Base-by-base conservation (phyloP, 2,329 filamentous ascomycete genomes). In the Apiospora kogelbergensis region DNA sequence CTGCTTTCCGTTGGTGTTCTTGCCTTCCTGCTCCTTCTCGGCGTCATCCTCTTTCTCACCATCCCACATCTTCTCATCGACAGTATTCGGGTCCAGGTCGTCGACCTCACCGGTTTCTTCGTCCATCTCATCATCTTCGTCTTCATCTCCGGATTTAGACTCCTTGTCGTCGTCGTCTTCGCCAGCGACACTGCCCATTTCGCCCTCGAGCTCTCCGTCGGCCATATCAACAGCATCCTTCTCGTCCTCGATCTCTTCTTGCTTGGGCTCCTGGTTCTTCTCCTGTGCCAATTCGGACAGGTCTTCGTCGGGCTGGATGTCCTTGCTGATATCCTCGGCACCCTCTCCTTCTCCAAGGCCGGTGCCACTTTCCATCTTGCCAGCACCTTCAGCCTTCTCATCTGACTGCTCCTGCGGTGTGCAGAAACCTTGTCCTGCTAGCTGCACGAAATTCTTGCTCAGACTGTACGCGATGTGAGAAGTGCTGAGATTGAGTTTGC, bases 41-140 rank as follows among this genome's bases (percentile, higher is more conserved):
- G 92, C 90, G 64, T 95, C 90, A 60, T 95, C 87, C 57, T 93
- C 91, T 67, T 91, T 90, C 63, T 91, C 90, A 46, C 94, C 95
- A 80, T 99, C 95, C 96, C 96, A 99, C 88, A 98, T 94, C 84
- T 98, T 99, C 82, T 99, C 97, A 78, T 99, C 97, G 1, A 98
- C 92, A 24, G 95, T 93, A 20, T 90, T 92, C 15, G 94, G 91
- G 74, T 97, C 95, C 53, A 97, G 84, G 75, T 97, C 94, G 81
- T 98, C 93, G 13, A 98, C 94, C 75, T 94, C 92, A 1, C 95
- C 96, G 6, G 92, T 88, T 80, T 98, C 94, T 75, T 97, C 95
- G 72, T 98, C 94, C 78, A 97, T 91, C 11, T 93, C 91, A n/a
- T 91, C 84, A 41, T 90, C 87, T 33, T 92, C 87, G 41, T 89